These are phyloP conservation scores for Paramecium biaurelia DNA, from an alignment of 73 alveolate genomes.

Conservation along the genomic window DNA sequence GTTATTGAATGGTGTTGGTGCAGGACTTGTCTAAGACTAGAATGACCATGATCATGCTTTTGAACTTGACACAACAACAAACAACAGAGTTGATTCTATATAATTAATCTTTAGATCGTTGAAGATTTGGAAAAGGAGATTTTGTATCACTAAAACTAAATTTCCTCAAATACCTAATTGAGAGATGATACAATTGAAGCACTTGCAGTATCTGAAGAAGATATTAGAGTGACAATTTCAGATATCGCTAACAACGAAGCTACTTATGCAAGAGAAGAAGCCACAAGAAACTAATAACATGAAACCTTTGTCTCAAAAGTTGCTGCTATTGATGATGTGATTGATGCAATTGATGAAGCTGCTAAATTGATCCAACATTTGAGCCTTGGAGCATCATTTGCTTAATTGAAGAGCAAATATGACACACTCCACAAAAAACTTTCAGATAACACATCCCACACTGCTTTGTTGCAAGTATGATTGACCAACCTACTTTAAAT, in stretches of 20 bases:
- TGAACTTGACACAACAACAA: not conserved
- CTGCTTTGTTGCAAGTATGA: slow-evolving; percentile 47
- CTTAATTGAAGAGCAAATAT: slow-evolving; percentile 47
- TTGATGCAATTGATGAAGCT: slow-evolving; percentile 65
- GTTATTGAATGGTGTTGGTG: slow-evolving; percentile 46
- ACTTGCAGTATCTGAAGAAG: slow-evolving; percentile 35
- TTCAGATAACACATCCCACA: slow-evolving; percentile 49
- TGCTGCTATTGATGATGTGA: slow-evolving; percentile 57
- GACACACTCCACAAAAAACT: slow-evolving; percentile 55
- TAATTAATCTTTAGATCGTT: not conserved
- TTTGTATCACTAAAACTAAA: slow-evolving; percentile 24
- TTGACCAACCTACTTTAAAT: not conserved
- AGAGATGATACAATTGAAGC: slow-evolving; percentile 53
- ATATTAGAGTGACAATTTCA: slow-evolving; percentile 6
- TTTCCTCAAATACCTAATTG: slow-evolving; percentile 9
- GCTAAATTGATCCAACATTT: slow-evolving; percentile 58
- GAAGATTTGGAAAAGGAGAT: slow-evolving; percentile 36
- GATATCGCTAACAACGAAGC: slow-evolving; percentile 48
- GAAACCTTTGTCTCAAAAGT: not conserved
- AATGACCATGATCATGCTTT: slow-evolving; percentile 20
- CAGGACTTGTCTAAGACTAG: slow-evolving; percentile 41
- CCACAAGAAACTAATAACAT: slow-evolving; percentile 48
- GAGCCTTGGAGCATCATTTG: slow-evolving; percentile 62
- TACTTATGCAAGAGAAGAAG: slow-evolving; percentile 54
- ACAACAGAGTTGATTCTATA: slow-evolving; percentile 2